These are phyloP conservation scores for Cornus florida DNA, from an alignment of 148 eudicot species.

Conservation along the genomic window DNA sequence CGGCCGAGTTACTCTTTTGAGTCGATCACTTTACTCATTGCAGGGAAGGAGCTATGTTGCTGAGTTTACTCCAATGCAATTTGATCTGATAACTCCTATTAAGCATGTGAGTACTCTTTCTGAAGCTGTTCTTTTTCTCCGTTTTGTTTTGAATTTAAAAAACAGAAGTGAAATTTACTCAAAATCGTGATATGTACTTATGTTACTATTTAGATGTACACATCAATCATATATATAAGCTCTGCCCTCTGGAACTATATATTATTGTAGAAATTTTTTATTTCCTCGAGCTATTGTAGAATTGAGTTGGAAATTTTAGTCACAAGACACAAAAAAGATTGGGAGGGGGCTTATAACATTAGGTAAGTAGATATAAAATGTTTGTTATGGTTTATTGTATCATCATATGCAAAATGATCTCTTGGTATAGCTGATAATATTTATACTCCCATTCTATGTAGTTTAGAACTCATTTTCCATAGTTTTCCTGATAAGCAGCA, in stretches of 20 bases:
- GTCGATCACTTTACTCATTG: neutral
- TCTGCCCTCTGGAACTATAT: neutral
- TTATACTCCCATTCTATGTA: too few relatives aligned
- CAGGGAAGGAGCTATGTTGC: conserved; percentile 15
- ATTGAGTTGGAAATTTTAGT: too few relatives aligned
- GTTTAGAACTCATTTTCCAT: too few relatives aligned
- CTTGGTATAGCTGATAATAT: too few relatives aligned
- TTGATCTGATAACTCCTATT: neutral
- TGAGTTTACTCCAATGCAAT: conserved; percentile 21
- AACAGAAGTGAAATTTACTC: too few relatives aligned
- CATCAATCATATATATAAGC: neutral
- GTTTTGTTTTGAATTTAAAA: too few relatives aligned
- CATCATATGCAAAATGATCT: too few relatives aligned
- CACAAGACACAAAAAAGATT: neutral
- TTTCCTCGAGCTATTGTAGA: neutral
- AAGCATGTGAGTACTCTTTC: neutral
- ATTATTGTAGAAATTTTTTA: neutral
- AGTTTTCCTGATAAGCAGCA: too few relatives aligned
- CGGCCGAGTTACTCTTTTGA: neutral
- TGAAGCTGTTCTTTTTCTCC: neutral
- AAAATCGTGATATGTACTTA: neutral
- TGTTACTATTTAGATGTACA: neutral
- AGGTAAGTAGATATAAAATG: neutral
- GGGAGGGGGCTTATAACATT: neutral
- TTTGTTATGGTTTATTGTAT: too few relatives aligned